Percentiles rank a stretch among this genome's conserved stretches.
These are phyloP conservation scores for Mycena sanguinolenta DNA, from an alignment of 768 basidiomycete species.

Conservation along the genomic window DNA sequence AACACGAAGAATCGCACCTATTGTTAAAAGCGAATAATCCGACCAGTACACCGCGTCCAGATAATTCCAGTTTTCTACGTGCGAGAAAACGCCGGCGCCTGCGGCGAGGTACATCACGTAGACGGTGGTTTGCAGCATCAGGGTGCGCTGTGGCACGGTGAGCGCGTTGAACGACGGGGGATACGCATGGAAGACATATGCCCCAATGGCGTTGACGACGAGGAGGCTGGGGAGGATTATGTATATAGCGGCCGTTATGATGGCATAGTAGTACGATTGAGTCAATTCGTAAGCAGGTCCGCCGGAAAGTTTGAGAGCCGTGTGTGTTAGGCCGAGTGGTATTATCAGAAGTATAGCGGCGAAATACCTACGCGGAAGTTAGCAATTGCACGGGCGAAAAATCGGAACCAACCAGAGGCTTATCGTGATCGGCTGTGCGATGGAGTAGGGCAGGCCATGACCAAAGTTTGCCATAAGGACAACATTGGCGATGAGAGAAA, in stretches of 20 bases:
- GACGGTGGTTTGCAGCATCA: constrained; percentile 58
- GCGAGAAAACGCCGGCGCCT: constrained; percentile 53
- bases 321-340: constrained; percentile 48
- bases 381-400: background rate
- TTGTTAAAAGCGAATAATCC: constrained; percentile 57
- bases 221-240: constrained; percentile 45
- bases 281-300: constrained; percentile 41
- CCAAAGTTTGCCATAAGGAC: constrained; percentile 56
- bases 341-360: constrained; percentile 51
- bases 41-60: constrained; percentile 58
- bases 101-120: constrained; percentile 55
- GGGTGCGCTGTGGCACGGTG: constrained; percentile 54
- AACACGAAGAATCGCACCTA: no score
- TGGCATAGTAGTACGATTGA: constrained; percentile 55
- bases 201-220: constrained; percentile 37
- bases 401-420: constrained; percentile 47
- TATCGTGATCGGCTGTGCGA: constrained; percentile 55
- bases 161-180: constrained; percentile 52
- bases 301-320: constrained; percentile 24
- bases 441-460: constrained; percentile 47
- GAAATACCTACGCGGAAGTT: constrained; percentile 49
- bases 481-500: constrained; percentile 51
- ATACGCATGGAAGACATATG: constrained; percentile 51
- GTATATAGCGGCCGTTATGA: constrained; percentile 44
- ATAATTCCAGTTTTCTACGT: constrained; percentile 53